These are phyloP conservation scores for Nemania sp. DNA, from an alignment of 2,329 filamentous ascomycete genomes.

Conservation along the genomic window DNA sequence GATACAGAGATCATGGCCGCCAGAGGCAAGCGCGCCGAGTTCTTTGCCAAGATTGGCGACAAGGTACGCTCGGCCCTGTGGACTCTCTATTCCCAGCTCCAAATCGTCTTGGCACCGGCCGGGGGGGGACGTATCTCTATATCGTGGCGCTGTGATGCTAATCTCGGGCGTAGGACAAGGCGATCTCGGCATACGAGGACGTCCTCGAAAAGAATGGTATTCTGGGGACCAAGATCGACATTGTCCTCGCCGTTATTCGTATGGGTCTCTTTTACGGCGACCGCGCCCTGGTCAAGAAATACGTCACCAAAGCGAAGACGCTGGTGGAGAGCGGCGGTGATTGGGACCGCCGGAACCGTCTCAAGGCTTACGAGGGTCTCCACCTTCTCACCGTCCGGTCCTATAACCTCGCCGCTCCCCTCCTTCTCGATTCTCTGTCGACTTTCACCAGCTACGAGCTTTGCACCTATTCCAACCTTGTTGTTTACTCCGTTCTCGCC, in stretches of 20 bases:
- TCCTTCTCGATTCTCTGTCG: constrained; percentile 93
- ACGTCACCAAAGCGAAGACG: constrained; percentile 83
- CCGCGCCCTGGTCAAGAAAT: constrained; percentile 89
- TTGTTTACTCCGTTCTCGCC: constrained; percentile 93
- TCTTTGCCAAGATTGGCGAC: constrained; percentile 93
- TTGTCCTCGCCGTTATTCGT: constrained; percentile 94
- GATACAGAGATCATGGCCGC: constrained; percentile 94
- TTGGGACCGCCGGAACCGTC: constrained; percentile 96
- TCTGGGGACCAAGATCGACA: constrained; percentile 94
- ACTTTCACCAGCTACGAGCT: constrained; percentile 99
- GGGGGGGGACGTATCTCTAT: no score
- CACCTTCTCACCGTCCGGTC: constrained; percentile 91
- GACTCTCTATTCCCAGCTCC: no score
- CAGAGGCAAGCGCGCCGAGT: constrained; percentile 91
- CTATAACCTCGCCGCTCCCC: constrained; percentile 84
- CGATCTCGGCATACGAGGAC: constrained; percentile 87
- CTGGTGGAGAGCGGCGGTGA: constrained; percentile 95
- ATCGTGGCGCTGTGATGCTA: not conserved
- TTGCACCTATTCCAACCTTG: constrained; percentile 92
- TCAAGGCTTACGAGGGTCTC: constrained; percentile 97
- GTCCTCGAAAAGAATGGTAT: constrained; percentile 97
- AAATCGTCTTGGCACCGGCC: no score
- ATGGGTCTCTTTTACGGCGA: constrained; percentile 96
- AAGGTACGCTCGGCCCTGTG: constrained; percentile 63
- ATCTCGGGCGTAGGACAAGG: constrained; percentile 71